These are phyloP conservation scores for Amphichorda felina DNA, from an alignment of 2,329 filamentous ascomycete genomes.

Conservation along the genomic window DNA sequence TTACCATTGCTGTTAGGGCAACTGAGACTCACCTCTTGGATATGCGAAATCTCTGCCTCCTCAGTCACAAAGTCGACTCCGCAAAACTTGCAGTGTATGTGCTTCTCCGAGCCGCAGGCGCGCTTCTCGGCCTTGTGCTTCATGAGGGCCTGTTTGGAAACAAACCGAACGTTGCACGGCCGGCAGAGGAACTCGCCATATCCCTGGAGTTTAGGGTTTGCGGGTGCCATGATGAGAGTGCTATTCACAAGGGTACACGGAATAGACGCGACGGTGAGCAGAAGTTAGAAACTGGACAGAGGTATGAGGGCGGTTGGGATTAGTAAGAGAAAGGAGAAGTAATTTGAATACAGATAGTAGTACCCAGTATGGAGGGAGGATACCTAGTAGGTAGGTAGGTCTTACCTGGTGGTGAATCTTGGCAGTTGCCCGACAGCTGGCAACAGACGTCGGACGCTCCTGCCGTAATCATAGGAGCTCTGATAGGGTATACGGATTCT, in stretches of 20 bases:
- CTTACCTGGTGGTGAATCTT: too few species aligned
- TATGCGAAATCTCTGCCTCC: conserved; percentile 18
- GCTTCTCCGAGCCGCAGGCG: conserved; percentile 8
- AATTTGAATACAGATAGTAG: too few species aligned
- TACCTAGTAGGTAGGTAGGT: too few species aligned
- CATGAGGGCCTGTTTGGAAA: conserved; percentile 10
- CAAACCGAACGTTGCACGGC: conserved; percentile 16
- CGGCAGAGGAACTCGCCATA: conserved; percentile 13
- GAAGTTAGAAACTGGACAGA: not conserved
- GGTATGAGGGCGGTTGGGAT: not conserved
- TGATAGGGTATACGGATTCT: too few species aligned
- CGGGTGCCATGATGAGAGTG: not conserved
- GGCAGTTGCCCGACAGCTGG: too few species aligned
- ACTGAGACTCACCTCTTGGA: conserved; percentile 17
- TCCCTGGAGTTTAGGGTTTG: not conserved
- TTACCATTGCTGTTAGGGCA: too few species aligned
- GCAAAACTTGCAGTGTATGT: conserved; percentile 26
- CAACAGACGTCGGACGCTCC: too few species aligned
- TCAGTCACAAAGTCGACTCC: conserved; percentile 20
- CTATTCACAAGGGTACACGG: too few species aligned
- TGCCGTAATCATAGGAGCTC: too few species aligned
- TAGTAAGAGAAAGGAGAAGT: too few species aligned
- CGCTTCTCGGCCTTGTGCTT: conserved; percentile 18
- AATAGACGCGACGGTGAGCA: not conserved
- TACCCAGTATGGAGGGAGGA: too few species aligned